Percentiles rank a stretch among this genome's conserved stretches.
Evolutionary conservation across 495 filamentous ascomycete species (phyloP).

Genomic region (Penicillium bovifimosum): DNA sequence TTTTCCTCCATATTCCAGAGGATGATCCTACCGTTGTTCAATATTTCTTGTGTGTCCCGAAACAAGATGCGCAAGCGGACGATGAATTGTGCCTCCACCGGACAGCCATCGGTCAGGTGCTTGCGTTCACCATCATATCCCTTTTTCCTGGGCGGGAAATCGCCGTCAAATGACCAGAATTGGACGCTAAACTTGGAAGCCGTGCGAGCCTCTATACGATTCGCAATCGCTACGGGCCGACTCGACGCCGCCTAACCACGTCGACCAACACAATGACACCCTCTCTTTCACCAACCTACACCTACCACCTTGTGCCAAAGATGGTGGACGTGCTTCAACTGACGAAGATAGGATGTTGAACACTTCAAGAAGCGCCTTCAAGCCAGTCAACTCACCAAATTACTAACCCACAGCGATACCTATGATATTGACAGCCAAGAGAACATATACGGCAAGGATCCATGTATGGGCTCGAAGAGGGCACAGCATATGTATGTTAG

Average conservation of each 20-base stretch:
- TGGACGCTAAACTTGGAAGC: slow-evolving; percentile 28
- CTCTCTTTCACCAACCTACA: neutral
- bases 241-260: slow-evolving; percentile 18
- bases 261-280: neutral
- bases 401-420: neutral
- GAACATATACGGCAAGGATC: neutral
- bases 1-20: no score
- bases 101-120: no score
- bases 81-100: no score
- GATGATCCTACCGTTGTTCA: no score
- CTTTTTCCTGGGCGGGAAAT: slow-evolving; percentile 29
- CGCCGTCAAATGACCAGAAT: slow-evolving; percentile 22
- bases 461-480: neutral
- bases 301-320: slow-evolving; percentile 17
- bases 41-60: no score
- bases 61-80: no score
- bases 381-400: neutral
- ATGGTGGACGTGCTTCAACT: slow-evolving; percentile 2
- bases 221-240: slow-evolving; percentile 28
- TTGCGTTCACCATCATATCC: no score
- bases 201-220: slow-evolving; percentile 24
- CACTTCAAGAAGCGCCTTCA: slow-evolving; percentile 1
- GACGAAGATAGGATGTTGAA: slow-evolving; percentile 1
- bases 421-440: neutral
- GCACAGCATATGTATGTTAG: neutral